phyloP scores from a whole-genome alignment of 352 stramenopile genomes.

The Globisporangium iwayamae region DNA sequence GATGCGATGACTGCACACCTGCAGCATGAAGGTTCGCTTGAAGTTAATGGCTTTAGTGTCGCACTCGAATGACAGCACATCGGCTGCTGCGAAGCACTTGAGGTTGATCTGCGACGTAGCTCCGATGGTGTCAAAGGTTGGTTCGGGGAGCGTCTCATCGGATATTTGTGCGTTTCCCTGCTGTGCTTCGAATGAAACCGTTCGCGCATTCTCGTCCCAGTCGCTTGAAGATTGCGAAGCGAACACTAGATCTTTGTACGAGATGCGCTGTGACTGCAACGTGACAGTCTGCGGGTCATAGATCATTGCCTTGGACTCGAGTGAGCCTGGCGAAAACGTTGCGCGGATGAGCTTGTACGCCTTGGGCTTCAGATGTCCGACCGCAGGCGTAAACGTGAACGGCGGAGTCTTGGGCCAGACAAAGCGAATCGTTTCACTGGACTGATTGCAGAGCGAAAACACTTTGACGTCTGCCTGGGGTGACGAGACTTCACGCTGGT shows the following conservation, averaged over 20 bases:
- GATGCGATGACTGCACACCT: conserved; percentile 75
- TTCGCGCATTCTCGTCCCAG: conserved; percentile 80
- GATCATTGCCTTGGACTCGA: conserved; percentile 26
- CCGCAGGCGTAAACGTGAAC: conserved; percentile 68
- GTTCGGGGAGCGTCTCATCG: conserved; percentile 34
- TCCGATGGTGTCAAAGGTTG: conserved; percentile 39
- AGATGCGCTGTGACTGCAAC: conserved; percentile 55
- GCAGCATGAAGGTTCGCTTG: conserved; percentile 85
- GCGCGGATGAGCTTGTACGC: conserved; percentile 70
- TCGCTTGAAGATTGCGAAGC: conserved; percentile 24
- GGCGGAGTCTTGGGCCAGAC: conserved; percentile 49
- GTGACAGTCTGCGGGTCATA: conserved; percentile 35
- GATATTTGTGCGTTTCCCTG: conserved; percentile 14
- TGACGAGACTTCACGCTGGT: background rate
- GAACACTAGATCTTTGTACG: conserved; percentile 26
- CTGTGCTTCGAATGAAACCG: conserved; percentile 44
- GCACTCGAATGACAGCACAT: conserved; percentile 55
- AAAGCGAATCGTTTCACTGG: conserved; percentile 59
- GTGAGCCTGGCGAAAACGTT: conserved; percentile 46
- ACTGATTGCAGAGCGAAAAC: conserved; percentile 80
- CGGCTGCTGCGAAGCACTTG: conserved; percentile 65
- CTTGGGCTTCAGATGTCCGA: conserved; percentile 67
- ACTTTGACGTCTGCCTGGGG: conserved; percentile 42
- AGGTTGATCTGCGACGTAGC: conserved; percentile 34
- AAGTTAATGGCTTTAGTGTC: conserved; percentile 64